Evolutionary conservation across 1,284 basidiomycete species (phyloP).

Genomic region (Ceratobasidium theobromae): DNA sequence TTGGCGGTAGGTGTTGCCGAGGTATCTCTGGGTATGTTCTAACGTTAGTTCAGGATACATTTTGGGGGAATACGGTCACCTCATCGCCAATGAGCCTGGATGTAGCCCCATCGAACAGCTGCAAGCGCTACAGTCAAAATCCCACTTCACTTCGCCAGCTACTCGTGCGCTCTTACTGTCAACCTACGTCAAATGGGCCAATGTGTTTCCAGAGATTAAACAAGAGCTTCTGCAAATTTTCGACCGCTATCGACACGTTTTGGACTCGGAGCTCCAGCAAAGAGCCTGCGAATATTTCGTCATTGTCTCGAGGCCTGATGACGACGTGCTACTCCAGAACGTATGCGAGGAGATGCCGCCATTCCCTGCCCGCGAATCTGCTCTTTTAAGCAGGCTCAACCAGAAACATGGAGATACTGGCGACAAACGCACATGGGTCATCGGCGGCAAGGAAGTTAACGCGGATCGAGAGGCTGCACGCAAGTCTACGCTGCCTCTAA

Average conservation of each 20-base stretch:
- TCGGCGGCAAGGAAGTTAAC: slow-evolving; percentile 91
- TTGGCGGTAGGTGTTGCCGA: slow-evolving; percentile 65
- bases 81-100: slow-evolving; percentile 92
- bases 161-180: slow-evolving; percentile 92
- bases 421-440: slow-evolving; percentile 94
- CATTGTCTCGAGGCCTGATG: slow-evolving; percentile 75
- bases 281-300: slow-evolving; percentile 96
- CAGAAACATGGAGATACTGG: slow-evolving; percentile 87
- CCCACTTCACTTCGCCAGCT: slow-evolving; percentile 89
- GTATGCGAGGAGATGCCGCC: slow-evolving; percentile 99
- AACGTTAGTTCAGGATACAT: slow-evolving; percentile 71
- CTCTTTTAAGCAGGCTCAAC: slow-evolving; percentile 82
- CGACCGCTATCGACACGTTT: slow-evolving; percentile 94
- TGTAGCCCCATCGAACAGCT: slow-evolving; percentile 96
- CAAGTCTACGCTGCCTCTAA: slow-evolving; percentile 38
- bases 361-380: slow-evolving; percentile 92
- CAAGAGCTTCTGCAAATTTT: slow-evolving; percentile 92
- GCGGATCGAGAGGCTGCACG: slow-evolving; percentile 66
- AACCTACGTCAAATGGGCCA: slow-evolving; percentile 99
- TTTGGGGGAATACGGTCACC: slow-evolving; percentile 94
- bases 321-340: slow-evolving; percentile 89
- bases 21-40: slow-evolving; percentile 36
- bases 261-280: slow-evolving; percentile 98
- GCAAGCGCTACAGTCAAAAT: slow-evolving; percentile 90
- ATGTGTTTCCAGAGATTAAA: slow-evolving; percentile 98